Percentiles rank a stretch among this genome's conserved stretches.
These are phyloP conservation scores for Arxiozyma slooffiae DNA, from an alignment of 1,139 yeast species.

Conservation along the genomic window DNA sequence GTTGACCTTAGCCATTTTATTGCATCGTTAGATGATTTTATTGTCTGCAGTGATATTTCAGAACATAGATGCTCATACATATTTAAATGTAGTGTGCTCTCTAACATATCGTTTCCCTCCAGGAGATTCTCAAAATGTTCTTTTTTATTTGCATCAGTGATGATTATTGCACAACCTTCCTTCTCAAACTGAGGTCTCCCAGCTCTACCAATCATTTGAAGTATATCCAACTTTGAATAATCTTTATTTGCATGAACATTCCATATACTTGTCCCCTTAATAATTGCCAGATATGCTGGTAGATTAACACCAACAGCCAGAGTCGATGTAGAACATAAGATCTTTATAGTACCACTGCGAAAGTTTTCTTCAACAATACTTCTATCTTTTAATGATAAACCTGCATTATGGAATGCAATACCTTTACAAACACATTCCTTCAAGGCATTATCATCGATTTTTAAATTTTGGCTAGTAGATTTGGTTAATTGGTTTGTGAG, in stretches of 20 bases:
- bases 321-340: slow-evolving; percentile 50
- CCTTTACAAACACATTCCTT: slow-evolving; percentile 29
- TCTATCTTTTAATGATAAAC: slow-evolving; percentile 40
- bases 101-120: slow-evolving; percentile 39
- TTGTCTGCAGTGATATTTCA: slow-evolving; percentile 40
- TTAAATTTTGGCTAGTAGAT: neutral
- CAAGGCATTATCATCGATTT: slow-evolving; percentile 9
- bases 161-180: slow-evolving; percentile 44
- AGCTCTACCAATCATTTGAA: slow-evolving; percentile 49
- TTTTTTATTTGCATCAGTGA: slow-evolving; percentile 37
- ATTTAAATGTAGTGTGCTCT: slow-evolving; percentile 40
- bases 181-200: slow-evolving; percentile 50
- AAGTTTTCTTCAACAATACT: slow-evolving; percentile 38
- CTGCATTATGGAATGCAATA: slow-evolving; percentile 52
- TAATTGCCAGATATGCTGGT: slow-evolving; percentile 88
- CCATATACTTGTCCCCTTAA: slow-evolving; percentile 68
- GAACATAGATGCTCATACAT: slow-evolving; percentile 41
- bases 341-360: slow-evolving; percentile 34
- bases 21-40: slow-evolving; percentile 35
- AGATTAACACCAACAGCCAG: slow-evolving; percentile 91
- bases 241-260: slow-evolving; percentile 28
- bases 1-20: slow-evolving; percentile 43
- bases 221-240: slow-evolving; percentile 39
- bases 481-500: neutral
- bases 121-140: slow-evolving; percentile 36